Evolutionary conservation across 2,329 filamentous ascomycete genomes (phyloP).

Genomic region (Didymella segeticola): DNA sequence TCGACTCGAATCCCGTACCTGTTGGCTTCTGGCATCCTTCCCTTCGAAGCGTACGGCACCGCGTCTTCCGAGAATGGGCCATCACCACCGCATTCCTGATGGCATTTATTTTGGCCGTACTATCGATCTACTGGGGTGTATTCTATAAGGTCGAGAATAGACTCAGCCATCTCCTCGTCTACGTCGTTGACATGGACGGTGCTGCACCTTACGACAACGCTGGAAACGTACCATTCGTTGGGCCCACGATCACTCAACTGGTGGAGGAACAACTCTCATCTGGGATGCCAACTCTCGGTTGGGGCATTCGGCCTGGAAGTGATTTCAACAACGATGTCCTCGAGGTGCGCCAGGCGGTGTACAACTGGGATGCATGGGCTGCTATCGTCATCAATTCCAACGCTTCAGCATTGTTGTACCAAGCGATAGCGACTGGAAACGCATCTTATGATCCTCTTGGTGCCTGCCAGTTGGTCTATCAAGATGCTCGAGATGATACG

Average conservation of each 20-base stretch:
- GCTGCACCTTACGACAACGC: slow-evolving; percentile 58
- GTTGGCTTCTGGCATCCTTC: slow-evolving; percentile 57
- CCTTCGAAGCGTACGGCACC: slow-evolving; percentile 49
- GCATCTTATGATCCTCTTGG: slow-evolving; percentile 66
- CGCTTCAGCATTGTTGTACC: slow-evolving; percentile 64
- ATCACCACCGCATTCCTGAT: slow-evolving; percentile 59
- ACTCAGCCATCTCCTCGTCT: slow-evolving; percentile 57
- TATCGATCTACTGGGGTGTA: slow-evolving; percentile 68
- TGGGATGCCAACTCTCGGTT: slow-evolving; percentile 56
- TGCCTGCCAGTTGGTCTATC: slow-evolving; percentile 63
- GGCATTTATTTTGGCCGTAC: slow-evolving; percentile 61
- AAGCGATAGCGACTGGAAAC: slow-evolving; percentile 63
- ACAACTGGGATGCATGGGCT: slow-evolving; percentile 65
- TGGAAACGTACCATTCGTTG: slow-evolving; percentile 59
- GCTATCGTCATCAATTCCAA: slow-evolving; percentile 69
- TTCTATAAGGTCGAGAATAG: slow-evolving; percentile 58
- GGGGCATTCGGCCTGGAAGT: slow-evolving; percentile 55
- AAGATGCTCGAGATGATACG: slow-evolving; percentile 63
- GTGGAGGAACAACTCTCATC: slow-evolving; percentile 54
- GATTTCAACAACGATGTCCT: slow-evolving; percentile 64
- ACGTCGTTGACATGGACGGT: slow-evolving; percentile 70
- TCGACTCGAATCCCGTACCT: slow-evolving; percentile 35
- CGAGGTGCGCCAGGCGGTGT: slow-evolving; percentile 64
- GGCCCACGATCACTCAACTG: slow-evolving; percentile 59
- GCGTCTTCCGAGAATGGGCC: slow-evolving; percentile 51